These are phyloP conservation scores for Penicillium soppii DNA, from an alignment of 495 filamentous ascomycete species.

Conservation along the genomic window DNA sequence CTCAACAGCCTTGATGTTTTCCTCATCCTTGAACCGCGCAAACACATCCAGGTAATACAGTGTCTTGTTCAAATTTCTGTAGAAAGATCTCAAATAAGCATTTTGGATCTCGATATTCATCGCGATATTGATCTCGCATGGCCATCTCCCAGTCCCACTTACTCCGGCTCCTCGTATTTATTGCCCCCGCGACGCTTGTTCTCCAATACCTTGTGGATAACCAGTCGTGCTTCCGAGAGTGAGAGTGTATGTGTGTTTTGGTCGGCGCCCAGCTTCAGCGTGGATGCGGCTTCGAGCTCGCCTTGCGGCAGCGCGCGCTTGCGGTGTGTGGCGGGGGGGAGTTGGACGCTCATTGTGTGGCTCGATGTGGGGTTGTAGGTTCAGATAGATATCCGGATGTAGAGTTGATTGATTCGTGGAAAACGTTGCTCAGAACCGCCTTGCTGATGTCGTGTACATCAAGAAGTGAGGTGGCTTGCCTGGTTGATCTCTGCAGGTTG, in stretches of 20 bases:
- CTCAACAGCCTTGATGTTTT: constrained; percentile 91
- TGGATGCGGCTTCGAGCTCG: constrained; percentile 82
- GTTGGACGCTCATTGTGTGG: constrained; percentile 37
- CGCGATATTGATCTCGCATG: not conserved
- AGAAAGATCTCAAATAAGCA: constrained; percentile 3
- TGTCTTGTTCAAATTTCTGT: constrained; percentile 72
- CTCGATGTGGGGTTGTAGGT: not conserved
- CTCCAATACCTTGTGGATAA: constrained; percentile 82
- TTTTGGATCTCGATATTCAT: not conserved
- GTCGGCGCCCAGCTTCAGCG: constrained; percentile 89
- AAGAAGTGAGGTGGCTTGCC: not conserved
- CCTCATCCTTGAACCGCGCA: constrained; percentile 89
- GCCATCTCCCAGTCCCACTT: constrained; percentile 10
- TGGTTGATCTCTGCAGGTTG: constrained; percentile 20
- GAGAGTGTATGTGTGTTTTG: constrained; percentile 83
- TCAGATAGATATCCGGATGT: not conserved
- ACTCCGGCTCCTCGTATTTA: constrained; percentile 54
- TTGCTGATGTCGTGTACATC: not conserved
- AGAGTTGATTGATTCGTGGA: not conserved
- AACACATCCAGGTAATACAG: constrained; percentile 89
- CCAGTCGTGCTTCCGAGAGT: constrained; percentile 83
- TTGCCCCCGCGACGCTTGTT: constrained; percentile 51
- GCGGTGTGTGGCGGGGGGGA: constrained; percentile 62
- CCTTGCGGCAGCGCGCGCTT: constrained; percentile 69
- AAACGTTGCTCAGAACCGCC: not conserved